A percentile compares a stretch with the other conserved stretches of the same genome.
phyloP scores from a whole-genome alignment of 495 filamentous ascomycete genomes.

The Penicillium riverlandense region DNA sequence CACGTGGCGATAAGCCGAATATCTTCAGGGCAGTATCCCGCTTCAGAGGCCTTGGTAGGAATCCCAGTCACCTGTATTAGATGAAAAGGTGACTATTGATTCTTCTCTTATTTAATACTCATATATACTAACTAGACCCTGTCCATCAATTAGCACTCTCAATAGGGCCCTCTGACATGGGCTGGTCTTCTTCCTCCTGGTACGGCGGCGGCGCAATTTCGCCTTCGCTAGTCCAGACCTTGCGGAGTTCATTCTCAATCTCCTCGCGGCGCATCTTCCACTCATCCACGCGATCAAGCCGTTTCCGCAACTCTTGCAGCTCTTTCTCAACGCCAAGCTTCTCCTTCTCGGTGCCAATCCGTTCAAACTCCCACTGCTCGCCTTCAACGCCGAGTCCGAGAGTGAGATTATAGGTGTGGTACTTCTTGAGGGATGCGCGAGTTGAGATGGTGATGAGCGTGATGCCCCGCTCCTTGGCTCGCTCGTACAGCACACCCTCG shows the following conservation, averaged over 20 bases:
- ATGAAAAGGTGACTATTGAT: too few species aligned
- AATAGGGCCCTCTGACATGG: background rate
- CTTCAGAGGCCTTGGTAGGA: too few species aligned
- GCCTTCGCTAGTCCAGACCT: constrained; percentile 47
- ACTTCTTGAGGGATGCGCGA: constrained; percentile 85
- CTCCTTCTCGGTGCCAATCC: constrained; percentile 88
- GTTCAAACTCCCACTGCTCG: constrained; percentile 76
- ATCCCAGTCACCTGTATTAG: too few species aligned
- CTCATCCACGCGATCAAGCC: constrained; percentile 70
- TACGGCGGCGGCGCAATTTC: constrained; percentile 38
- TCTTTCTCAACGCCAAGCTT: constrained; percentile 87
- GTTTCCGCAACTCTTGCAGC: constrained; percentile 71
- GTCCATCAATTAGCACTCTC: constrained; percentile 5
- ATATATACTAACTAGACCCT: background rate
- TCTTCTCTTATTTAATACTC: background rate
- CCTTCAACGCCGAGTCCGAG: constrained; percentile 64
- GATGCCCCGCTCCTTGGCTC: constrained; percentile 84
- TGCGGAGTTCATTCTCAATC: constrained; percentile 62
- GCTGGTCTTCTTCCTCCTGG: constrained; percentile 12
- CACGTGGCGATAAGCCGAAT: too few species aligned
- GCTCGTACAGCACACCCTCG: constrained; percentile 88
- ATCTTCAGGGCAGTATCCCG: too few species aligned
- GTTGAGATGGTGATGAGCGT: constrained; percentile 93
- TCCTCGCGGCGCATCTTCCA: constrained; percentile 73
- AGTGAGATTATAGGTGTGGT: constrained; percentile 83